Base-by-base conservation (phyloP, 2,329 filamentous ascomycete genomes). In the Colletotrichum viniferum region DNA sequence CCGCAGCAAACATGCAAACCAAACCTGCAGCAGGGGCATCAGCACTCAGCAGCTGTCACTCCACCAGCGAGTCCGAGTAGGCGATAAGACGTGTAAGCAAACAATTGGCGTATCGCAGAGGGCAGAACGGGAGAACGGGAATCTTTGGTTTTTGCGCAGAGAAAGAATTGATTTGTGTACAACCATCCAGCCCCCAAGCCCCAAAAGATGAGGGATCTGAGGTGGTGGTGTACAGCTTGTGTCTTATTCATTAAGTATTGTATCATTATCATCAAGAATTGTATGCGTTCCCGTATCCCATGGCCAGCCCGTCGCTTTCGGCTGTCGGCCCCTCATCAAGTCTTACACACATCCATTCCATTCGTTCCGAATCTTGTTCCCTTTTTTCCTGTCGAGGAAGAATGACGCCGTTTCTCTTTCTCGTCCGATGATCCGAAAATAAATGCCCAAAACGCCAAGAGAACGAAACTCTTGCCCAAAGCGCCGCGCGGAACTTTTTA, bases 401-500 rank as follows among this genome's bases (percentile, higher is more conserved):
- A 60, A 58, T 43, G 24, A 32, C 43, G 32, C 55, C 10, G 36
- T 26, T 52, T 52, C 43, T 58, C 26, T 24, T 61, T 58, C 34
- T 60, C 69, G 56, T 61, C 73, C 63, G 69, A 76, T 73, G 32
- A 64, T 28, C 56, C 58, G 34, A 26, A 60, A 68, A 43, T 34
- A 18, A 68, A 68, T 68, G 24, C 52, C 32, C 63, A 69, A 71
- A 63, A 69, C 64, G 58, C 58, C 69, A 64, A 64, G 58, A 75
- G 56, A 69, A 28, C 63, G 34, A 73, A 65, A 68, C 58, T 64
- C 48, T 52, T 68, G 73, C 73, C 73, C 73, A 76, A 76, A 76
- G 69, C 73, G 70, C 73, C 63, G 34, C 43, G 43, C 70, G 36
- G 48, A 64, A 69, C 69, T 63, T 67, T 67, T 76, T 63, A 61